These are phyloP conservation scores for Auricularia auricula-judae DNA, from an alignment of 768 basidiomycete species.

Conservation along the genomic window DNA sequence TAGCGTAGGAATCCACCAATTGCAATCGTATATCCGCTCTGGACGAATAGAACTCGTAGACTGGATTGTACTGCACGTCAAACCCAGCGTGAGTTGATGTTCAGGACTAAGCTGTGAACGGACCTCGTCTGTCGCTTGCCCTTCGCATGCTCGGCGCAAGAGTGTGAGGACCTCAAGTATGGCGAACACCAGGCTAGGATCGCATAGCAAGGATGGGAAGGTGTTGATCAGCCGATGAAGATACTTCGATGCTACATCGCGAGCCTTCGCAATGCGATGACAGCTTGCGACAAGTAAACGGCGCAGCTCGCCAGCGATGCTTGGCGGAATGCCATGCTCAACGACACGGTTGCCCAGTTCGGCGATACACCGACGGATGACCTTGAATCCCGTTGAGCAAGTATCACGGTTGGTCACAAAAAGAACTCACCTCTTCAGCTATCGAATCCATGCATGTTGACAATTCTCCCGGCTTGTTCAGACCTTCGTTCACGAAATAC, in stretches of 20 bases:
- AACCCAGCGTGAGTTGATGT: not conserved
- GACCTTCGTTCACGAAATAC: constrained; percentile 79
- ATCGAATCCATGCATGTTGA: constrained; percentile 75
- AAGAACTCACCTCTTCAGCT: constrained; percentile 46
- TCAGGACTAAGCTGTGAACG: constrained; percentile 9
- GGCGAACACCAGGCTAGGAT: constrained; percentile 73
- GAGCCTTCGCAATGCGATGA: constrained; percentile 69
- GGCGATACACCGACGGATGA: constrained; percentile 63
- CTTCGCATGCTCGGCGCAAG: constrained; percentile 77
- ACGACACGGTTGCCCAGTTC: constrained; percentile 66
- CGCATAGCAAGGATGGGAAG: constrained; percentile 92
- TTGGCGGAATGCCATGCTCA: constrained; percentile 63
- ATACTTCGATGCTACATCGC: constrained; percentile 74
- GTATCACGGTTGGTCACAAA: constrained; percentile 24
- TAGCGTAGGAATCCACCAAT: constrained; percentile 75
- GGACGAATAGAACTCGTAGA: constrained; percentile 73
- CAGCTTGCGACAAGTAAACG: constrained; percentile 68
- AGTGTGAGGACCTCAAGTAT: constrained; percentile 88
- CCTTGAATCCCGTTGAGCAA: constrained; percentile 29
- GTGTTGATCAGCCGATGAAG: constrained; percentile 77
- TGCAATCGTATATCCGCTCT: constrained; percentile 63
- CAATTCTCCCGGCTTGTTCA: constrained; percentile 62
- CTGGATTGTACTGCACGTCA: constrained; percentile 65
- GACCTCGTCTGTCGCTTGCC: constrained; percentile 87
- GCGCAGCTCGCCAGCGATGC: constrained; percentile 62